Evolutionary conservation across 306 rosid genomes (phyloP), one percentile per base, ranked within the genome.

Genomic region (Acmispon strigosus): DNA sequence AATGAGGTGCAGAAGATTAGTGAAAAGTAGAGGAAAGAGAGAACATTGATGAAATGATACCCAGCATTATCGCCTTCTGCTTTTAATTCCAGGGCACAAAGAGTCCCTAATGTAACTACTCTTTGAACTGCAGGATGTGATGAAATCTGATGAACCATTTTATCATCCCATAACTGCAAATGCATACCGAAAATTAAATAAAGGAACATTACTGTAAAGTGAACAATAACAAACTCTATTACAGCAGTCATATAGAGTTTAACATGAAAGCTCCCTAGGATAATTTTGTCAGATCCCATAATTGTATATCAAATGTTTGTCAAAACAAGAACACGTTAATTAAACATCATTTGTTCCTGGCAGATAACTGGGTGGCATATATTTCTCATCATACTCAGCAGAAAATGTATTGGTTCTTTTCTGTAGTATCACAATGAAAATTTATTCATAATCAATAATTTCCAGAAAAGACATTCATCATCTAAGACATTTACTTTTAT

Each of bases 111-210:
- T 17, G 76, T 74, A 53, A 94, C 89, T 55, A 94, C 90, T 83
- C 98, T 89, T 82, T 79, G 82, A 75, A 90, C 86, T 43, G 84
- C 89, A 63, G 89, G 85, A 75, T 86, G 90, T 66, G 85, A 83
- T 0, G 97, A 90, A 66, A 94, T 80, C 86, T 72, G 84, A 59
- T 18, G 57, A 80, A 89, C 96, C 83, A 87, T 67, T 49, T 86
- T 75, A 66, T 77, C 84, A 65, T 89, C 95, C 98, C 98, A 94
- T 69, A 94, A 79, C 97, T 90, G 88, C 84, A 86, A 72, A 75
- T 24, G 37, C 51, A 63, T 48, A 15, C 60, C 24, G 27, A 41
- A 61, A 56, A 42, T 29, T 13, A 49, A 2, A 68, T 60, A 49
- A 55, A 22, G 15, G 53, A 68, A 34, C 64, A 69, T 10, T 67